These are phyloP conservation scores for Pseudogymnoascus sp. DNA, from an alignment of 2,329 filamentous ascomycete species.

Conservation along the genomic window DNA sequence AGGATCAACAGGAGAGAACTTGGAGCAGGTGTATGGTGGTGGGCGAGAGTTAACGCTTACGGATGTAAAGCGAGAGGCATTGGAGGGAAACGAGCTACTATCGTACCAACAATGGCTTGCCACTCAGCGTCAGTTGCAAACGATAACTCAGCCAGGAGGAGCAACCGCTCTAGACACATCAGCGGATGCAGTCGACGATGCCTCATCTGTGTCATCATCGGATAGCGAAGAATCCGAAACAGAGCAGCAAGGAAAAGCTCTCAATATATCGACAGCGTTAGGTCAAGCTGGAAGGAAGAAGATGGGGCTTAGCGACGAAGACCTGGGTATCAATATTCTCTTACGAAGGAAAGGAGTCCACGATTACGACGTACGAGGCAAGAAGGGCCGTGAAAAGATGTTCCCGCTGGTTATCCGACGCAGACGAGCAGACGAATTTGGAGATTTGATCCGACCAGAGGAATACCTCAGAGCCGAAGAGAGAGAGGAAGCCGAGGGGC, in stretches of 20 bases:
- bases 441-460: constrained; percentile 86
- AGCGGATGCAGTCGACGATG: constrained; percentile 71
- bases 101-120: constrained; percentile 90
- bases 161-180: constrained; percentile 61
- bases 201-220: constrained; percentile 77
- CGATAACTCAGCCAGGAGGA: constrained; percentile 65
- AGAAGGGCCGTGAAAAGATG: constrained; percentile 85
- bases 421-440: constrained; percentile 81
- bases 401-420: constrained; percentile 80
- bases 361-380: constrained; percentile 85
- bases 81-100: constrained; percentile 68
- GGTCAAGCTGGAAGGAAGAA: constrained; percentile 81
- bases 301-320: constrained; percentile 77
- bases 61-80: constrained; percentile 54
- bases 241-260: constrained; percentile 82
- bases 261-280: constrained; percentile 81
- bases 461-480: constrained; percentile 92
- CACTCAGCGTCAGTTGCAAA: constrained; percentile 78
- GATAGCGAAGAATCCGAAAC: constrained; percentile 83
- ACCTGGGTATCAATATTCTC: constrained; percentile 84
- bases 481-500: constrained; percentile 65
- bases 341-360: constrained; percentile 84
- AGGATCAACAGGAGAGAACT: constrained; percentile 43
- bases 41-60: constrained; percentile 55
- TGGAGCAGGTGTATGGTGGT: constrained; percentile 61